Evolutionary conservation across 2,329 filamentous ascomycete genomes (phyloP).

Genomic region (Xylariaceae sp.): DNA sequence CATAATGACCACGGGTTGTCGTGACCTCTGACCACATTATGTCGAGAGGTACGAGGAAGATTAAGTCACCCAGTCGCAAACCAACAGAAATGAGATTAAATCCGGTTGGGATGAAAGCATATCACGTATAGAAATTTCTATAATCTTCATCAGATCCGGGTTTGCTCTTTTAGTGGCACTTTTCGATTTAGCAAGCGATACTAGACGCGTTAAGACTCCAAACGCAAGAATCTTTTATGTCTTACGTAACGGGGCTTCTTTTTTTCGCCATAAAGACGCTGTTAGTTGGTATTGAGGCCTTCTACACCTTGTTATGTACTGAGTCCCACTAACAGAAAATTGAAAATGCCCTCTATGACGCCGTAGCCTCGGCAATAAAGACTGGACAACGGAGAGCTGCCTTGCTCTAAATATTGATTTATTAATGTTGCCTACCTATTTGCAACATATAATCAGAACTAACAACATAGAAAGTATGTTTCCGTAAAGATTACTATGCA

Average conservation of each 20-base stretch:
- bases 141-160: background rate
- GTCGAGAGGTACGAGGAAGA: background rate
- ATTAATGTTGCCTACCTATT: no score
- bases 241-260: conserved; percentile 10
- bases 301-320: background rate
- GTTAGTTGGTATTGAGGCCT: background rate
- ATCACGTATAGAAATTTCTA: conserved; percentile 12
- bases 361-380: background rate
- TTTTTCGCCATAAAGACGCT: background rate
- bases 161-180: background rate
- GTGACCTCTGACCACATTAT: conserved; percentile 16
- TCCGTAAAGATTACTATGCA: background rate
- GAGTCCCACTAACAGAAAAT: conserved; percentile 9
- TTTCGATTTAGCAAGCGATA: background rate
- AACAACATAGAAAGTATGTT: no score
- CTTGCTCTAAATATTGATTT: no score
- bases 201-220: conserved; percentile 9
- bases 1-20: background rate
- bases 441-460: no score
- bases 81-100: no score
- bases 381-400: background rate
- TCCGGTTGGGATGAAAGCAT: conserved; percentile 3
- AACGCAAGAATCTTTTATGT: background rate
- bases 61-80: conserved; percentile 1
- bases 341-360: background rate